A percentile compares a stretch with the other conserved stretches of the same genome.
Evolutionary conservation across 2,329 filamentous ascomycete species (phyloP).

Genomic region (Cytospora leucostoma): DNA sequence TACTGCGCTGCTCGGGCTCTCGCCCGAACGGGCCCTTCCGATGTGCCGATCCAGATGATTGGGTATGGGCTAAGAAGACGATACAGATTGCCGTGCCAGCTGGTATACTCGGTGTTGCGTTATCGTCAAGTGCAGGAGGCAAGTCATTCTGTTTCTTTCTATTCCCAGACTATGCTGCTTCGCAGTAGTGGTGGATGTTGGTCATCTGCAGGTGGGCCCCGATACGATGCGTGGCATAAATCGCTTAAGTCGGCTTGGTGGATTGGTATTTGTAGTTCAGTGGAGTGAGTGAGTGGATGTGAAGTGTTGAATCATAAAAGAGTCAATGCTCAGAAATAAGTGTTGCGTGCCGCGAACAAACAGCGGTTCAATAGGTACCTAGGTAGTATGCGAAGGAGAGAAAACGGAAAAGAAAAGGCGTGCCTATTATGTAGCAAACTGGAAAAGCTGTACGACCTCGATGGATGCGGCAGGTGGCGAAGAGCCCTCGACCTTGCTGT

Average conservation of each 20-base stretch:
- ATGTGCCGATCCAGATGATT: background rate
- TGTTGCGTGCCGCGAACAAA: conserved; percentile 1
- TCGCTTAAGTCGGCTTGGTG: conserved; percentile 10
- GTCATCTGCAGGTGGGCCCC: conserved; percentile 24
- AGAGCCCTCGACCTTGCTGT: conserved; percentile 3
- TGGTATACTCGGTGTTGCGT: conserved; percentile 19
- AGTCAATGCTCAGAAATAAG: conserved; percentile 1
- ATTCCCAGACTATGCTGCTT: conserved; percentile 18
- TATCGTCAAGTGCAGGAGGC: conserved; percentile 20
- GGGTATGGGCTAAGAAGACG: conserved; percentile 17
- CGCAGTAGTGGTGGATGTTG: conserved; percentile 11
- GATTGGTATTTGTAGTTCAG: background rate
- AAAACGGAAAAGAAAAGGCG: conserved; percentile 6
- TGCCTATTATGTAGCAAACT: conserved; percentile 6
- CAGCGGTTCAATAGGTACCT: background rate
- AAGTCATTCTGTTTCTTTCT: conserved; percentile 30
- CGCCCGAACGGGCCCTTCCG: conserved; percentile 8
- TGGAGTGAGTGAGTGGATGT: background rate
- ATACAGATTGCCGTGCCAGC: conserved; percentile 11
- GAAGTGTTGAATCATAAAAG: background rate
- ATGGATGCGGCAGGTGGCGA: background rate
- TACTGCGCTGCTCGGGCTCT: conserved; percentile 38
- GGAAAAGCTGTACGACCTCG: conserved; percentile 2
- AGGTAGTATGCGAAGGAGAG: background rate
- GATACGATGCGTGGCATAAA: background rate